A percentile compares a stretch with the other conserved stretches of the same genome.
Conservation (phyloP, 164 flowering plant species). For the Vitis labrusca region DNA sequence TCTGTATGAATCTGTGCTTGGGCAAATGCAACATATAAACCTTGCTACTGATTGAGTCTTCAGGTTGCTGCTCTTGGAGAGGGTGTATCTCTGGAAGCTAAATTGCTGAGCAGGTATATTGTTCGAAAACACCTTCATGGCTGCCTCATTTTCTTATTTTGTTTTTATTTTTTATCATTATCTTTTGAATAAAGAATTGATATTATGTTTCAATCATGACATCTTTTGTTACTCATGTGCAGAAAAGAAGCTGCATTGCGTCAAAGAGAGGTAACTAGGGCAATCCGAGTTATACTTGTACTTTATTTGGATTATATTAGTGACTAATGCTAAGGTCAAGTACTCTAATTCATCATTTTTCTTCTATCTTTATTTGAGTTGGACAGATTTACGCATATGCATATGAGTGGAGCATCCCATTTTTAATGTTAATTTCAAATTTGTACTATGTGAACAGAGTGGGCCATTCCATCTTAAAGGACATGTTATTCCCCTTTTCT, state of each 20-base stretch:
- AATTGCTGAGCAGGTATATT: conserved; percentile 81
- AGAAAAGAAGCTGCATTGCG: conserved; percentile 96
- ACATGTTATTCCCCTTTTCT: background rate
- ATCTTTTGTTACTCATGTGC: conserved; percentile 27
- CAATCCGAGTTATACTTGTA: background rate
- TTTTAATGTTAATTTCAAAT: background rate
- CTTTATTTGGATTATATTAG: background rate
- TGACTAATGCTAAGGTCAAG: background rate
- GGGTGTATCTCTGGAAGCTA: conserved; percentile 96
- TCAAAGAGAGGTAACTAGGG: conserved; percentile 79
- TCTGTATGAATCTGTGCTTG: background rate
- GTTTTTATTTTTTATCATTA: background rate
- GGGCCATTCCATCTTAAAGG: background rate
- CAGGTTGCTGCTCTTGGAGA: conserved; percentile 97
- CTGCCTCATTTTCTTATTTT: background rate
- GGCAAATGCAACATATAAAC: background rate
- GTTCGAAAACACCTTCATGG: background rate
- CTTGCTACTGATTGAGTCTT: conserved; percentile 13
- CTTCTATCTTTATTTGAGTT: background rate
- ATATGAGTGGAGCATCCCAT: background rate
- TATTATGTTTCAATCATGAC: conserved; percentile 12
- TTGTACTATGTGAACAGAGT: conserved; percentile 1
- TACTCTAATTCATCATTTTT: background rate
- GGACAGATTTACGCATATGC: too few species aligned
- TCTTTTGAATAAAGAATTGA: background rate